Percentiles rank a stretch among this genome's conserved stretches.
Evolutionary conservation across 805 yeast species (phyloP).

Genomic region (Starmerella apis): DNA sequence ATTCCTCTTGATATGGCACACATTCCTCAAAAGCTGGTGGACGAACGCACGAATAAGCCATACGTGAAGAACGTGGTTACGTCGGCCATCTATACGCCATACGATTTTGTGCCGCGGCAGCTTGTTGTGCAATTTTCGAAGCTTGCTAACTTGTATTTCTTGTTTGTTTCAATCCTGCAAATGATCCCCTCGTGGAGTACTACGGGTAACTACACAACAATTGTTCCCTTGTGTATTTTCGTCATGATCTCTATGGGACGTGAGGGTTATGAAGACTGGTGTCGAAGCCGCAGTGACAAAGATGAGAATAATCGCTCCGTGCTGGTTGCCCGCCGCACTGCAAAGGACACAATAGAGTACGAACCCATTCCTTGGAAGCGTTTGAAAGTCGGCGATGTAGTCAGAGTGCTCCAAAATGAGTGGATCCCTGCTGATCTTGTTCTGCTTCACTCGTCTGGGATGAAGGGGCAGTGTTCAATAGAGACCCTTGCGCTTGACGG

Average conservation of each 20-base stretch:
- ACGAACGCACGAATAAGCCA: slow-evolving; percentile 56
- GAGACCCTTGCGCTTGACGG: slow-evolving; percentile 99
- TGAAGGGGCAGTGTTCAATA: slow-evolving; percentile 53
- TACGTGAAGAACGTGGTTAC: slow-evolving; percentile 63
- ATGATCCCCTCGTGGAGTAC: slow-evolving; percentile 97
- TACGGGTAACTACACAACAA: slow-evolving; percentile 90
- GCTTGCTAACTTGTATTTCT: slow-evolving; percentile 81
- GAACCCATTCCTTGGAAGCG: slow-evolving; percentile 54
- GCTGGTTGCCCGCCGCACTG: slow-evolving; percentile 31
- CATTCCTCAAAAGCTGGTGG: slow-evolving; percentile 36
- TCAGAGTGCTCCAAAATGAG: slow-evolving; percentile 65
- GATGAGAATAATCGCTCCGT: slow-evolving; percentile 61
- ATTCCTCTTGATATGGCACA: slow-evolving; percentile 48
- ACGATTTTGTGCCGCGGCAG: slow-evolving; percentile 80
- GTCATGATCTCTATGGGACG: slow-evolving; percentile 80
- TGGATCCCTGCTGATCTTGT: slow-evolving; percentile 91
- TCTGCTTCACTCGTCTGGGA: slow-evolving; percentile 53
- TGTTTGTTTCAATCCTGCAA: slow-evolving; percentile 83
- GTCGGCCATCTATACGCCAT: slow-evolving; percentile 73
- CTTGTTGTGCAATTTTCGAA: slow-evolving; percentile 84
- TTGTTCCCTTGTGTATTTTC: slow-evolving; percentile 75
- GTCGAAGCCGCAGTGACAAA: slow-evolving; percentile 74
- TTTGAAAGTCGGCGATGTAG: slow-evolving; percentile 76
- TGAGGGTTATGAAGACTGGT: slow-evolving; percentile 89
- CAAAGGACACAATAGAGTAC: slow-evolving; percentile 27